phyloP scores from a whole-genome alignment of 164 flowering plant species.

The Chloranthus sessilifolius region DNA sequence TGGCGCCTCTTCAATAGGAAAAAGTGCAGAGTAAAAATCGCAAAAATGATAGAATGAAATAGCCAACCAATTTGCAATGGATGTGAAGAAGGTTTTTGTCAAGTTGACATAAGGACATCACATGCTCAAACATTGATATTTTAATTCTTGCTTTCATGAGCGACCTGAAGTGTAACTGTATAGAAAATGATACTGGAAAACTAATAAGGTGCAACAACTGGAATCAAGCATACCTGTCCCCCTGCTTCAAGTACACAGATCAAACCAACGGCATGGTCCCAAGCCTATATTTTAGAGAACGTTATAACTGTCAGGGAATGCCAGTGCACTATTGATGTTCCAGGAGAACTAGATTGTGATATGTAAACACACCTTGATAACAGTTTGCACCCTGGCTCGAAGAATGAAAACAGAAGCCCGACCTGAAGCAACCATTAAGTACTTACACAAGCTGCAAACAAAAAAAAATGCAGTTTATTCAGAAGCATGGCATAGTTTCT shows the following conservation, averaged over 20 bases:
- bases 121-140: too few species aligned
- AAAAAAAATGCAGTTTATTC: not conserved
- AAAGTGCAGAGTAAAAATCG: too few species aligned
- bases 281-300: slow-evolving; percentile 34
- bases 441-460: slow-evolving; percentile 77
- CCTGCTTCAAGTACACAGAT: slow-evolving; percentile 94
- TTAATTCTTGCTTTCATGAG: not conserved
- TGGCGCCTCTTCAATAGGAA: too few species aligned
- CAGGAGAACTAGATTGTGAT: slow-evolving; percentile 1
- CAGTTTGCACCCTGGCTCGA: slow-evolving; percentile 35
- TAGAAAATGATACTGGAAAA: not conserved
- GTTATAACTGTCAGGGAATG: slow-evolving; percentile 5
- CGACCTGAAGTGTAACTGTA: not conserved
- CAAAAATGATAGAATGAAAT: too few species aligned
- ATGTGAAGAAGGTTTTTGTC: too few species aligned
- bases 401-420: slow-evolving; percentile 71
- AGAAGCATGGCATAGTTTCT: too few species aligned
- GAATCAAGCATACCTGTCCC: slow-evolving; percentile 54
- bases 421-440: slow-evolving; percentile 89
- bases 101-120: too few species aligned
- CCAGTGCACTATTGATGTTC: not conserved
- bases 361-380: slow-evolving; percentile 57
- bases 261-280: slow-evolving; percentile 95
- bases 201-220: not conserved
- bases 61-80: too few species aligned